Evolutionary conservation across 331 rosid species (phyloP).

Genomic region (Dryas integrifolia): DNA sequence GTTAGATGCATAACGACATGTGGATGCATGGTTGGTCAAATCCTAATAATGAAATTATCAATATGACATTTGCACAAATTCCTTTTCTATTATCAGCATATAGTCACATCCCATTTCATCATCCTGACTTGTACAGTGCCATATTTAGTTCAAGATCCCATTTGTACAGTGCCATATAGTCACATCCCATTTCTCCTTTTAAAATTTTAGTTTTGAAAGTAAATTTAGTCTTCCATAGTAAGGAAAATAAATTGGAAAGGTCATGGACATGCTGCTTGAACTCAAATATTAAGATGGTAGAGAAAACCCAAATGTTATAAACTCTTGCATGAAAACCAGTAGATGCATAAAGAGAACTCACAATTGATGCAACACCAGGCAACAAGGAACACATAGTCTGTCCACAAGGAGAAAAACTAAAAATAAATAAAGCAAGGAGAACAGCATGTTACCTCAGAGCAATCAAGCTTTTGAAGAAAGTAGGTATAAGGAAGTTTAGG

Average conservation of each 20-base stretch:
- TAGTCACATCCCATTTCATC: not conserved
- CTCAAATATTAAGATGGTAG: conserved; percentile 7
- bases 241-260: not conserved
- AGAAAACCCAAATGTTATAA: conserved; percentile 13
- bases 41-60: too few relatives aligned
- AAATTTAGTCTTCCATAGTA: not conserved
- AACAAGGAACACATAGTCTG: conserved; percentile 17
- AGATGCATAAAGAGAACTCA: conserved; percentile 10
- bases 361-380: not conserved
- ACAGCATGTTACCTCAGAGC: conserved; percentile 63
- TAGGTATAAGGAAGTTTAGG: conserved; percentile 89
- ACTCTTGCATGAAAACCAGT: conserved; percentile 18
- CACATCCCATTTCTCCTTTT: not conserved
- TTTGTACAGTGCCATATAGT: not conserved
- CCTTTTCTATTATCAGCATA: too few relatives aligned
- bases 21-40: too few relatives aligned
- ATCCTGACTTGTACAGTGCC: not conserved
- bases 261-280: not conserved
- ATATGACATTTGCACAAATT: too few relatives aligned
- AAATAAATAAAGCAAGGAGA: conserved; percentile 15
- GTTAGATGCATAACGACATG: not conserved
- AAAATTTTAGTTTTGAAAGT: not conserved
- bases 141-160: not conserved
- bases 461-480: conserved; percentile 82
- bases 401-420: conserved; percentile 16